These are phyloP conservation scores for Dissoconium aciculare DNA, from an alignment of 2,329 filamentous ascomycete genomes.

Conservation along the genomic window DNA sequence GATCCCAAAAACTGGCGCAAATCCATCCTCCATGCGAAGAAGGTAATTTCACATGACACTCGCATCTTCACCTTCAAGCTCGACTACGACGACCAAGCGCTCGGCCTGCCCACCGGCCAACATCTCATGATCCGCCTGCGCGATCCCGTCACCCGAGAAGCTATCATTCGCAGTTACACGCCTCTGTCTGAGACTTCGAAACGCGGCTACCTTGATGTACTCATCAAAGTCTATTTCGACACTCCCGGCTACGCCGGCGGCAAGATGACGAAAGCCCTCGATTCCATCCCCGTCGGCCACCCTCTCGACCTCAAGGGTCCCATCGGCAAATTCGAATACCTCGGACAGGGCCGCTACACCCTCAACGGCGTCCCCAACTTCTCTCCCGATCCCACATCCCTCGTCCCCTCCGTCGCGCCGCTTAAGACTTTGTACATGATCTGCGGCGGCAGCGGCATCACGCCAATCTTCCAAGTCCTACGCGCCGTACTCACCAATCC, in stretches of 20 bases:
- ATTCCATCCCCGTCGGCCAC: conserved; percentile 56
- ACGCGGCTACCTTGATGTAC: conserved; percentile 52
- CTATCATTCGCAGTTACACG: conserved; percentile 76
- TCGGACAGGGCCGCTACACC: conserved; percentile 48
- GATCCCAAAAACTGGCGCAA: conserved; percentile 59
- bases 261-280: conserved; percentile 68
- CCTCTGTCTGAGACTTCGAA: conserved; percentile 54
- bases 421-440: conserved; percentile 70
- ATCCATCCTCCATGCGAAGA: conserved; percentile 53
- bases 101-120: conserved; percentile 72
- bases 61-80: conserved; percentile 69
- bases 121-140: conserved; percentile 73
- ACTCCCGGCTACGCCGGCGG: conserved; percentile 46
- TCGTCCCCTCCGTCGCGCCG: too few species aligned
- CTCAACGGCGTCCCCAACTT: conserved; percentile 39
- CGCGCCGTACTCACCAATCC: conserved; percentile 54
- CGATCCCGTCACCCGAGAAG: conserved; percentile 54
- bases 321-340: conserved; percentile 71
- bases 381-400: too few species aligned
- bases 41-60: conserved; percentile 59
- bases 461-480: conserved; percentile 77
- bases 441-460: conserved; percentile 77
- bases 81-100: conserved; percentile 50
- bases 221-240: conserved; percentile 71
- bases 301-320: conserved; percentile 77